Evolutionary conservation across 306 rosid species (phyloP), one percentile per base, ranked within the genome.

Genomic region (Trifolium pratense): DNA sequence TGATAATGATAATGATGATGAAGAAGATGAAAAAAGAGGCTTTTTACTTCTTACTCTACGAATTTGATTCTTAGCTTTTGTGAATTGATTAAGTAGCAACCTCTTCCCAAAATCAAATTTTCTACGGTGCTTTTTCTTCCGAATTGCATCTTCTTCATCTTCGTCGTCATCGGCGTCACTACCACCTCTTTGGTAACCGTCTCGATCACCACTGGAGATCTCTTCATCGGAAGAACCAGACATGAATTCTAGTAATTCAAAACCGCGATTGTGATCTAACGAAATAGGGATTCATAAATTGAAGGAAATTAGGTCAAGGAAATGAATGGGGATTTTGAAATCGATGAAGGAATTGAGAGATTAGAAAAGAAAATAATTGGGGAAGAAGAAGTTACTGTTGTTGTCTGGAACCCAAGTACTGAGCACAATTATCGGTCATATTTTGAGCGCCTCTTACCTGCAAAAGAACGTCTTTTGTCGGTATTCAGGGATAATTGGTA

Each of bases 181-280:
- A 1, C 80, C 83, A 11, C 81, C 77, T 14, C 70, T 29, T 37
- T 58, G 43, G 68, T 53, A 65, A 57, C 77, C 79, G 2, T 3
- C 46, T 10, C 81, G 77, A 63, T 75, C 77, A 70, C 62, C 82
- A 55, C 68, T 74, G 3, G 86, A 73, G 80, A 89, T 64, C 76
- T 81, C 90, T 36, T 67, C 81, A 21, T 48, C 78, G 20, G 43
- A 59, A 77, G 84, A 46, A 70, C 68, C 79, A 81, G 96, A 87
- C 90, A 88, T 91, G 6, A 80, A 79, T 42, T 42, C 53, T 3
- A 13, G 5, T 26, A 29, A 72, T 85, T 85, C 31, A 26, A 83
- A 71, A 29, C 18, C 55, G 56, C 55, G 46, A 11, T 18, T 13
- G 14, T 29, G 32, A 29, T 0, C 58, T 16, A 40, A 76, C 16